Evolutionary conservation across 139 green algal species (phyloP).

Genomic region (Closterium sp.): DNA sequence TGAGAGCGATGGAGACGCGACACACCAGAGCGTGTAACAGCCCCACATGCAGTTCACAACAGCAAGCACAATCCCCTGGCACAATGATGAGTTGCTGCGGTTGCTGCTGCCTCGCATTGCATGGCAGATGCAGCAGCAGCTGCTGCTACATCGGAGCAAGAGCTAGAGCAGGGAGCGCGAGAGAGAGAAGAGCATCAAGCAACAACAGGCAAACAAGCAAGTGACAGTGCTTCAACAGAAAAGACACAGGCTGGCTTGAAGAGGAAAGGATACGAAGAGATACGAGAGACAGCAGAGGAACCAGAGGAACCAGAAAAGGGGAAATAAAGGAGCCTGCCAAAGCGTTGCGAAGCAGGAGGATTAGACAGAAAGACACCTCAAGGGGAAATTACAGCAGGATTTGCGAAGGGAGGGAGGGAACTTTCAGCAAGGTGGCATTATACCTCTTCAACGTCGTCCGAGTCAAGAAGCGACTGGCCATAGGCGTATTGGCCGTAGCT

Average conservation of each 20-base stretch:
- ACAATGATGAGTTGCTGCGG: not conserved
- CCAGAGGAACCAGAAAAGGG: not conserved
- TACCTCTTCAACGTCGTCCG: conserved; percentile 24
- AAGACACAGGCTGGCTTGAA: not conserved
- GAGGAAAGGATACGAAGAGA: not conserved
- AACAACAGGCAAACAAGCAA: not conserved
- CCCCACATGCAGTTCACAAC: not conserved
- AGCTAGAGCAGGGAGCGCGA: not conserved
- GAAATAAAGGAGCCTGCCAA: not conserved
- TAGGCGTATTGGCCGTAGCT: conserved; percentile 5
- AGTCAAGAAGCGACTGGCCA: conserved; percentile 9
- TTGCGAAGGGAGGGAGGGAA: too few species aligned
- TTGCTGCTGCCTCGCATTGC: not conserved
- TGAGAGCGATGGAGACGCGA: not conserved
- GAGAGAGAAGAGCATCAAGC: not conserved
- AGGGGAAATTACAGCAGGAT: not conserved
- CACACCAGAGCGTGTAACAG: not conserved
- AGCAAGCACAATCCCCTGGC: not conserved
- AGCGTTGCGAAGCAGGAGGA: not conserved
- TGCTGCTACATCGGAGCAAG: not conserved
- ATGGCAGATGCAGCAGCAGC: not conserved
- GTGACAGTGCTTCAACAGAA: not conserved
- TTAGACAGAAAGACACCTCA: not conserved
- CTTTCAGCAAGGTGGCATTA: not conserved
- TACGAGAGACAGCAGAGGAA: not conserved